phyloP scores from a whole-genome alignment of 2,329 filamentous ascomycete genomes.

The Chaetomiaceae sp. region DNA sequence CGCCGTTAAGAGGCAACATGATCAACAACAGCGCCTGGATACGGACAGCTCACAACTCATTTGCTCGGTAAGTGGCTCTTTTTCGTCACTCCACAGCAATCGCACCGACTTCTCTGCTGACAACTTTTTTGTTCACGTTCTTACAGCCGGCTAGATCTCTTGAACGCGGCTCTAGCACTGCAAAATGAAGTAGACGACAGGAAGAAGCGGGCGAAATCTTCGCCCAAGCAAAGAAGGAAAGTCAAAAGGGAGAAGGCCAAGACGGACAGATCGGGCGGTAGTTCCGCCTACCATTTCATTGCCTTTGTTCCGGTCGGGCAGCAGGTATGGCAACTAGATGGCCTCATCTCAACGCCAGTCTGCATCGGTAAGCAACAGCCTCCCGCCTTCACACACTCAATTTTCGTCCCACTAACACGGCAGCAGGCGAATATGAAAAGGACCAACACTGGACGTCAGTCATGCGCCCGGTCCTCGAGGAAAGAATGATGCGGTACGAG shows the following conservation, averaged over 20 bases:
- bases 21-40: constrained; percentile 73
- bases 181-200: constrained; percentile 50
- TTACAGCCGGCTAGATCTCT: constrained; percentile 65
- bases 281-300: constrained; percentile 80
- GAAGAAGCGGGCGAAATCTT: constrained; percentile 22
- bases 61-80: constrained; percentile 66
- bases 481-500: constrained; percentile 62
- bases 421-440: constrained; percentile 34
- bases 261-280: constrained; percentile 40
- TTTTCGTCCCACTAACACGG: neutral
- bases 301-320: constrained; percentile 76
- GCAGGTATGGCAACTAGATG: constrained; percentile 83
- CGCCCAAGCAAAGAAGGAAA: constrained; percentile 1
- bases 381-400: neutral
- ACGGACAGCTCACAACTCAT: constrained; percentile 80
- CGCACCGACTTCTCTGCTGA: constrained; percentile 8
- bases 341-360: constrained; percentile 67
- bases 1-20: constrained; percentile 68
- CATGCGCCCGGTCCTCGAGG: constrained; percentile 59
- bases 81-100: too few relatives aligned
- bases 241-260: neutral
- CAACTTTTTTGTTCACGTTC: too few relatives aligned
- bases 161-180: constrained; percentile 64
- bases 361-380: constrained; percentile 45
- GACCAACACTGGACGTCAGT: constrained; percentile 60